A percentile compares a stretch with the other conserved stretches of the same genome.
phyloP scores from a whole-genome alignment of 371 early-diverging fungal genomes.

The Nematocida sp. region DNA sequence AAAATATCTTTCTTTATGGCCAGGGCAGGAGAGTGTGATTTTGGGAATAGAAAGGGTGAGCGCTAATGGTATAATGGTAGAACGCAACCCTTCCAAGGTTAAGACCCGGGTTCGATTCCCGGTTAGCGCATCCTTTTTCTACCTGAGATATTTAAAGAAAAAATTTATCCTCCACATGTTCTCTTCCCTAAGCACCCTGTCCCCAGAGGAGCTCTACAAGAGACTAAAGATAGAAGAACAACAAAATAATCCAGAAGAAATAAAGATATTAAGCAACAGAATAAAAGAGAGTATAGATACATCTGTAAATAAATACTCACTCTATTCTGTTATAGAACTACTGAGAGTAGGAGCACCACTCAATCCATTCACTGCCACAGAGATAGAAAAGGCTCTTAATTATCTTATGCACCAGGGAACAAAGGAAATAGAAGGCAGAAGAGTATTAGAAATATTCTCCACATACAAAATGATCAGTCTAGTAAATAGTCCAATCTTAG shows the following conservation, averaged over 20 bases:
- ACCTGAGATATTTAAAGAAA: too few relatives aligned
- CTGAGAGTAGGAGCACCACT: slow-evolving; percentile 31
- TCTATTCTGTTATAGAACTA: slow-evolving; percentile 25
- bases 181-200: neutral
- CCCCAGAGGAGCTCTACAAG: neutral
- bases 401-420: slow-evolving; percentile 6
- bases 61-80: slow-evolving; percentile 61
- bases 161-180: too few relatives aligned
- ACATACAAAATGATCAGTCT: slow-evolving; percentile 32
- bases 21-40: neutral
- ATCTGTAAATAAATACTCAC: neutral
- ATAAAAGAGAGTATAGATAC: too few relatives aligned
- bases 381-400: neutral
- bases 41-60: too few relatives aligned
- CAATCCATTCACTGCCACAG: slow-evolving; percentile 9
- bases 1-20: neutral
- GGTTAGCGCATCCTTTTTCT: slow-evolving; percentile 57
- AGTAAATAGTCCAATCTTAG: neutral
- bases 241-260: neutral
- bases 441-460: slow-evolving; percentile 26
- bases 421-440: neutral
- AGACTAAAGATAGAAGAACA: neutral
- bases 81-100: slow-evolving; percentile 62
- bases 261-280: neutral
- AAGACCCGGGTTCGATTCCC: slow-evolving; percentile 63